Evolutionary conservation across 805 yeast genomes (phyloP), one percentile per base, ranked within the genome.

Genomic region (Metschnikowia lachancei): DNA sequence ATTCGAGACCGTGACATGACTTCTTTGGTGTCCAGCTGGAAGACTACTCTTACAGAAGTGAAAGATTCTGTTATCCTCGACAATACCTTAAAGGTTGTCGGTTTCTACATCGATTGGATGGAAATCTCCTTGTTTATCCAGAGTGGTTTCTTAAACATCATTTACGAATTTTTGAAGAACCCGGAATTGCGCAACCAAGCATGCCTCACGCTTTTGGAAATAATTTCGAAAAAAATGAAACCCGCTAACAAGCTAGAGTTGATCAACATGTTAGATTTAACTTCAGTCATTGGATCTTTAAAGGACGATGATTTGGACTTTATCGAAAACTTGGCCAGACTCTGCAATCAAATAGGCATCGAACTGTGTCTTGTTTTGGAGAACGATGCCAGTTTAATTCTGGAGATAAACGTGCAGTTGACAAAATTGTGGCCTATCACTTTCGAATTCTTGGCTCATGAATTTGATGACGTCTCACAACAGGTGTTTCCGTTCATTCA

Each of bases 71-170:
- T 45, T 2, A 75, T 85, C 51, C 55, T 87, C 58, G 80, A 76
- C 51, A 77, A 77, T 49, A 69, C 81, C 6, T 73, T 89, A 41
- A 73, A 74, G 43, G 82, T 82, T 45, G 80, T 94, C 46, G 97
- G 97, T 10, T 81, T 81, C 11, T 94, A 86, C 77, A 86, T 90
- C 19, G 83, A 91, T 19, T 94, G 99, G 99, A 88, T 91, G 63
- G 95, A 88, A 62, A 82, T 91, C 50, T 73, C 83, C 45, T 71
- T 88, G 55, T 80, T 92, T 45, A 75, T 90, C 26, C 80, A 80
- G 41, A 74, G 77, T 29, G 78, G 78, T 18, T 82, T 78, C 54
- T 69, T 87, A 56, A 65, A 72, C 22, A 60, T 78, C 31, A 75
- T 89, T 39, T 83, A 81, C 58, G 77, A 75, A 48, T 83, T 77